Percentiles rank a stretch among this genome's conserved stretches.
Evolutionary conservation across 768 basidiomycete genomes (phyloP).

Genomic region (Hysterangium stoloniferum): DNA sequence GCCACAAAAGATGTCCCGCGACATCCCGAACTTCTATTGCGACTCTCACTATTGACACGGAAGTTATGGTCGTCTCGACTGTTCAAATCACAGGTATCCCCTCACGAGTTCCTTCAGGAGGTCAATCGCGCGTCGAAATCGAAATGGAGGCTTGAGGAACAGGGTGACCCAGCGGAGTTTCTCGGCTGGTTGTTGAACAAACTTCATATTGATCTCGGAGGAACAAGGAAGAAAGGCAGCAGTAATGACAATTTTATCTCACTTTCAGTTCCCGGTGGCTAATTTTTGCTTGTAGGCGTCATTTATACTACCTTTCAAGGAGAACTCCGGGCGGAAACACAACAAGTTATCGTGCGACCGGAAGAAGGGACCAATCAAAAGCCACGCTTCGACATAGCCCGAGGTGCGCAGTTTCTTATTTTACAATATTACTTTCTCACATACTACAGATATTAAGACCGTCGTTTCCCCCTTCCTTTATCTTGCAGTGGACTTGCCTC

Average conservation of each 20-base stretch:
- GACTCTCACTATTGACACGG: conserved; percentile 81
- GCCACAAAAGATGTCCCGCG: conserved; percentile 50
- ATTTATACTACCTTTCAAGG: conserved; percentile 95
- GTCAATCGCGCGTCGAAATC: conserved; percentile 83
- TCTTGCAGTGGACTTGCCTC: conserved; percentile 91
- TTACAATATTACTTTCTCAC: not conserved
- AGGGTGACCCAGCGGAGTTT: conserved; percentile 96
- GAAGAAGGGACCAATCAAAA: conserved; percentile 69
- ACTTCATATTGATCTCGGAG: conserved; percentile 87
- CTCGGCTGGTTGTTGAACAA: conserved; percentile 92
- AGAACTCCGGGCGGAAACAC: conserved; percentile 85
- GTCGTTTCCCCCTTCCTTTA: conserved; percentile 88
- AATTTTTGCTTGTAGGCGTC: conserved; percentile 46
- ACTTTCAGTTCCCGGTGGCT: conserved; percentile 18
- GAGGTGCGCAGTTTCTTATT: conserved; percentile 50
- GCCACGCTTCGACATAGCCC: conserved; percentile 88
- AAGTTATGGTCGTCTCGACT: conserved; percentile 94
- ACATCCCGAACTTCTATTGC: conserved; percentile 78
- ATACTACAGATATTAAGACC: conserved; percentile 69
- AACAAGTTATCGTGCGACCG: conserved; percentile 82
- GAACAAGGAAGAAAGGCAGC: conserved; percentile 86
- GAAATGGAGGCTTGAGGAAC: conserved; percentile 87
- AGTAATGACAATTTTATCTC: conserved; percentile 45
- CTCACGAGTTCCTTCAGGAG: conserved; percentile 98
- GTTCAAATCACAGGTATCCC: conserved; percentile 97